Percentiles rank a stretch among this genome's conserved stretches.
Conservation (phyloP, 371 early-diverging fungal genomes). For the Entomophthora muscae region DNA sequence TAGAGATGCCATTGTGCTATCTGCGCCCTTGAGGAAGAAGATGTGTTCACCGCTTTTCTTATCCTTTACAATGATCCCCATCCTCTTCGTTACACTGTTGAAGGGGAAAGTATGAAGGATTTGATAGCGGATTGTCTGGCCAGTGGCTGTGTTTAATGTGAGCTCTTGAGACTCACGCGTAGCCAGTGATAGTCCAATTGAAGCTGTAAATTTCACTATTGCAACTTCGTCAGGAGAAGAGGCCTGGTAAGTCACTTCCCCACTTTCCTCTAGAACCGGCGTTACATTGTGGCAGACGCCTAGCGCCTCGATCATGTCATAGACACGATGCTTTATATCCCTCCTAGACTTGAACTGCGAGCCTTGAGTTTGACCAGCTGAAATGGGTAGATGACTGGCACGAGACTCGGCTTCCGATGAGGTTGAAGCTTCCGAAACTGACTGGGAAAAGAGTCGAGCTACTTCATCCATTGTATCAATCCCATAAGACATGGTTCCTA, state of each 20-base stretch:
- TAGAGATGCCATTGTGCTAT: conserved; percentile 85
- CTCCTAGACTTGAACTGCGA: conserved; percentile 27
- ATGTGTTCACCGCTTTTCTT: conserved; percentile 40
- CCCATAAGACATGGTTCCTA: conserved; percentile 91
- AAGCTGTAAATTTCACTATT: conserved; percentile 91
- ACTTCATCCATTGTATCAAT: conserved; percentile 82
- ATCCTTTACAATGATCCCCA: conserved; percentile 93
- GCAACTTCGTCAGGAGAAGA: conserved; percentile 99
- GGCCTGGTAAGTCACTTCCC: conserved; percentile 71
- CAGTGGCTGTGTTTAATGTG: conserved; percentile 27
- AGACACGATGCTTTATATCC: conserved; percentile 55
- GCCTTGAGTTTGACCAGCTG: not conserved
- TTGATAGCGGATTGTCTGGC: conserved; percentile 31
- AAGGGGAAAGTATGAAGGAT: conserved; percentile 94
- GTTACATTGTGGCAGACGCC: conserved; percentile 88
- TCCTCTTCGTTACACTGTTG: conserved; percentile 94
- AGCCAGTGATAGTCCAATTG: conserved; percentile 71
- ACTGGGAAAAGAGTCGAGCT: conserved; percentile 12
- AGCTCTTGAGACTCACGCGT: conserved; percentile 56
- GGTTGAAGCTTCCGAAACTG: not conserved
- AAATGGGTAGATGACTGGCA: not conserved
- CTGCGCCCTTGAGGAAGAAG: conserved; percentile 97
- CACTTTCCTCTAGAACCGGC: conserved; percentile 34
- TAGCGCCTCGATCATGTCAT: conserved; percentile 71
- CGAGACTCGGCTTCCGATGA: not conserved